Evolutionary conservation across 2,329 filamentous ascomycete species (phyloP).

Genomic region (Mycogone perniciosa): DNA sequence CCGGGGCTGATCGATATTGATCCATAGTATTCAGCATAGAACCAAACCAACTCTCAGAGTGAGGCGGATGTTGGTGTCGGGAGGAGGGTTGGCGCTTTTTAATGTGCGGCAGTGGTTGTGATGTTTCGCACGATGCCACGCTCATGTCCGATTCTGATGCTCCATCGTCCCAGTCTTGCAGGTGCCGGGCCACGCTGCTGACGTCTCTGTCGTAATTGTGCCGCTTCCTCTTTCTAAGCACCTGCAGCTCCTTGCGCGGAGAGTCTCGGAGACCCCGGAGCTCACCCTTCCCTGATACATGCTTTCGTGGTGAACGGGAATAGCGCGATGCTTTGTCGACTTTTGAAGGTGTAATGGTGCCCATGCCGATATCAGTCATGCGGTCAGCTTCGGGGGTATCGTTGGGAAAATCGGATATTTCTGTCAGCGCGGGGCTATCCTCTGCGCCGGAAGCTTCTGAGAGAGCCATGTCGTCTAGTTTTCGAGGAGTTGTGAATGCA

Average conservation of each 20-base stretch:
- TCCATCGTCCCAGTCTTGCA: constrained; percentile 39
- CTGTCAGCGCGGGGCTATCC: constrained; percentile 54
- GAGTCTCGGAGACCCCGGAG: constrained; percentile 43
- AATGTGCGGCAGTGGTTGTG: constrained; percentile 13
- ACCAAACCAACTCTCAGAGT: constrained; percentile 27
- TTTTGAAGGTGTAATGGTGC: constrained; percentile 40
- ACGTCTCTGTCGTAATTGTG: constrained; percentile 47
- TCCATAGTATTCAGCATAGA: constrained; percentile 47
- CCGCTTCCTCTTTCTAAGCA: constrained; percentile 48
- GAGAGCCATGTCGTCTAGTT: constrained; percentile 45
- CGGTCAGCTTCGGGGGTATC: constrained; percentile 48
- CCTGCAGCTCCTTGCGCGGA: constrained; percentile 19
- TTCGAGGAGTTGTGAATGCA: constrained; percentile 58
- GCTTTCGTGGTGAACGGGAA: constrained; percentile 36
- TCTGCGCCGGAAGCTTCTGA: constrained; percentile 54
- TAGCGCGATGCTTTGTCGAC: constrained; percentile 42
- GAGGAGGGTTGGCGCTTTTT: too few species aligned
- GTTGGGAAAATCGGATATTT: constrained; percentile 46
- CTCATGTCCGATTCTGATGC: constrained; percentile 44
- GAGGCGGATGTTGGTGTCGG: constrained; percentile 19
- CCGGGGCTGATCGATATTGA: constrained; percentile 52
- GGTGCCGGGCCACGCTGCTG: constrained; percentile 41
- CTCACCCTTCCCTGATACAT: constrained; percentile 56
- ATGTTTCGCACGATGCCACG: constrained; percentile 9
- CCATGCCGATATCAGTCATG: constrained; percentile 37